Evolutionary conservation across 352 stramenopile species (phyloP), one percentile per base, ranked within the genome.

Genomic region (Pythium periplocum): DNA sequence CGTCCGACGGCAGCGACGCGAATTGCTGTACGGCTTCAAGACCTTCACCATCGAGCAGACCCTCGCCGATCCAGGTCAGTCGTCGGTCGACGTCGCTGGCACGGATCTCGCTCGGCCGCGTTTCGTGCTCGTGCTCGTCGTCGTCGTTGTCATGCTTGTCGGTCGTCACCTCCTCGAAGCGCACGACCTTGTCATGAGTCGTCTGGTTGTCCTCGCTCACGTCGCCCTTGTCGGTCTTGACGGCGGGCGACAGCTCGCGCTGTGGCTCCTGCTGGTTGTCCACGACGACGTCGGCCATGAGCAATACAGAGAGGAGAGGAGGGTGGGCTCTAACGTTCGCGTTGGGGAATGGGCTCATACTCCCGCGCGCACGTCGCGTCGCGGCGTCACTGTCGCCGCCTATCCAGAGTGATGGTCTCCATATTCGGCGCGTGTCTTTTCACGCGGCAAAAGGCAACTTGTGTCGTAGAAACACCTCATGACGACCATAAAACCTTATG

Each of bases 21-120:
- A 68, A 43, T 43, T 68, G 74, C 51, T 87, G 68, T 8, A 85
- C 65, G 39, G 74, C 74, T 10, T 82, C 68, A 10, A 82, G 64
- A 0, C 71, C 74, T 40, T 67, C 71, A 10, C 71, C 62, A 54
- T 82, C 69, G 12, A 85, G 73, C 4, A 87, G 61, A 0, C 78
- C 78, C 53, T 90, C 78, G 46, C 78, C 76, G 48, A 90, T 80
- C 70, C 75, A 89, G 54, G 75, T 86, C 66, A 83, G 66, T 30
- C 75, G 68, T 9, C 71, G 70, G 11, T 71, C 64, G 8, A 73
- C 12, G 10, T 56, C 55, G 48, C 64, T 71, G 44, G 50, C 48
- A 8, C 61, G 56, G 8, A 43, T 57, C 34, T 39, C 44, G 60
- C 45, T 77, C 56, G 32, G 34, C 58, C 43, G 65, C 55, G 0